A percentile compares a stretch with the other conserved stretches of the same genome.
These are phyloP conservation scores for Hypoxylon sp. DNA, from an alignment of 2,329 filamentous ascomycete genomes.

Conservation along the genomic window DNA sequence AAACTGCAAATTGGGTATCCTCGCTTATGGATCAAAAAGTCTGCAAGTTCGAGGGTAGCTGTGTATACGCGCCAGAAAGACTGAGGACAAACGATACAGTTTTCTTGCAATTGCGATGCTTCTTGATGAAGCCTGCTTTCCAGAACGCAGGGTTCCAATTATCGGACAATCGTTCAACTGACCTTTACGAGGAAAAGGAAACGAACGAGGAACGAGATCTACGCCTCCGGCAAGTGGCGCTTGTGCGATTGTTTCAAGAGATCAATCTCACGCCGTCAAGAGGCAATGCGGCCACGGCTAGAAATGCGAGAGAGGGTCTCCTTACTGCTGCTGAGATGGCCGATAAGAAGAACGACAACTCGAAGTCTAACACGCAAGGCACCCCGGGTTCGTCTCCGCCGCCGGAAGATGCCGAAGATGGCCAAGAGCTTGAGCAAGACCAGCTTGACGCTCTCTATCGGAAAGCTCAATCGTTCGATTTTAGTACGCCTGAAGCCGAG, in stretches of 20 bases:
- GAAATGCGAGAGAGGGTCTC: slow-evolving; percentile 85
- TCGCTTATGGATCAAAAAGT: slow-evolving; percentile 91
- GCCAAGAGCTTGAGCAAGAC: slow-evolving; percentile 92
- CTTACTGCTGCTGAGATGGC: slow-evolving; percentile 90
- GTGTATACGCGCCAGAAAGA: slow-evolving; percentile 89
- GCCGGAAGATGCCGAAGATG: slow-evolving; percentile 82
- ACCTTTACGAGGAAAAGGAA: slow-evolving; percentile 87
- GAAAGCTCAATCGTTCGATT: slow-evolving; percentile 97
- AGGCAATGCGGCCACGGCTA: slow-evolving; percentile 80
- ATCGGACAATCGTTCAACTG: slow-evolving; percentile 78
- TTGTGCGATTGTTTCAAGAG: slow-evolving; percentile 91
- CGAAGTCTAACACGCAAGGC: slow-evolving; percentile 56
- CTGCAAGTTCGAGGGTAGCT: slow-evolving; percentile 87
- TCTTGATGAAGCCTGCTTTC: slow-evolving; percentile 81
- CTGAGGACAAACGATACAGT: slow-evolving; percentile 93
- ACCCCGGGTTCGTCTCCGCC: slow-evolving; percentile 65
- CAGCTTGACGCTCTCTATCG: slow-evolving; percentile 94
- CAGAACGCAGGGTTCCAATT: slow-evolving; percentile 73
- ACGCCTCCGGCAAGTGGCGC: slow-evolving; percentile 84
- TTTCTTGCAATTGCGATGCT: slow-evolving; percentile 89
- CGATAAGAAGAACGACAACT: slow-evolving; percentile 77
- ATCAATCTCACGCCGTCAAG: slow-evolving; percentile 84
- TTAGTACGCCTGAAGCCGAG: slow-evolving; percentile 88
- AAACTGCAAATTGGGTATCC: slow-evolving; percentile 92
- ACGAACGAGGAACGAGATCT: slow-evolving; percentile 87